Conservation (phyloP, 148 eudicot species). For the Agrostemma githago region DNA sequence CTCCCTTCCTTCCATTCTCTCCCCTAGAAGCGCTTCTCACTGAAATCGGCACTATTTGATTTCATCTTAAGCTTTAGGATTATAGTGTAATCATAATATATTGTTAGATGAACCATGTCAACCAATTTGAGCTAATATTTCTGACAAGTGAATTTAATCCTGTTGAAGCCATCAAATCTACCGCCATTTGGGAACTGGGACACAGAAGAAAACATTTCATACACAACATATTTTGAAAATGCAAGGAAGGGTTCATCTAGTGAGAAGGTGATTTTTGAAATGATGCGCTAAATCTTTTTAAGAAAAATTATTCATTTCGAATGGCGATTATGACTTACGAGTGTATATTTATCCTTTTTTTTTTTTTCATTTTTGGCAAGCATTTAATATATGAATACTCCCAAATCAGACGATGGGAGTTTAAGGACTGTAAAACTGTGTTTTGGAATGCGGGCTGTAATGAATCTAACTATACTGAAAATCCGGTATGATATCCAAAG, state of each 20-base stretch:
- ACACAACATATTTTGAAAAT: slow-evolving; percentile 41
- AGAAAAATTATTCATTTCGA: no score
- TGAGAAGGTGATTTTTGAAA: slow-evolving; percentile 12
- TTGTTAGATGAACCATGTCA: no score
- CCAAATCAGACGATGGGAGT: neutral
- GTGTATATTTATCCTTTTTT: no score
- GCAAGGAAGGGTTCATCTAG: slow-evolving; percentile 33
- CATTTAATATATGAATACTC: neutral
- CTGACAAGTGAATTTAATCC: slow-evolving; percentile 8
- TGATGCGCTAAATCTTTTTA: no score
- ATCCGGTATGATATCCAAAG: slow-evolving; percentile 15
- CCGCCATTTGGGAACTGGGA: slow-evolving; percentile 59
- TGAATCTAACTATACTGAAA: slow-evolving; percentile 28
- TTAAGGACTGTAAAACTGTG: no score
- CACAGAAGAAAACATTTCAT: slow-evolving; percentile 36
- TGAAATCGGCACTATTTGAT: neutral
- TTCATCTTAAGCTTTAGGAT: neutral
- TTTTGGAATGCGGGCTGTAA: neutral
- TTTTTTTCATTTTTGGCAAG: neutral
- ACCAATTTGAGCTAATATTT: neutral
- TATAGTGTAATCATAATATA: neutral
- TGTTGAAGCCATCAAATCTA: slow-evolving; percentile 41
- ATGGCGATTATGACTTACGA: no score
- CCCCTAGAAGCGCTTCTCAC: neutral
- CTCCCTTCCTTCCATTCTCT: neutral